Evolutionary conservation across 768 basidiomycete species (phyloP).

Genomic region (Lentinula sp.): DNA sequence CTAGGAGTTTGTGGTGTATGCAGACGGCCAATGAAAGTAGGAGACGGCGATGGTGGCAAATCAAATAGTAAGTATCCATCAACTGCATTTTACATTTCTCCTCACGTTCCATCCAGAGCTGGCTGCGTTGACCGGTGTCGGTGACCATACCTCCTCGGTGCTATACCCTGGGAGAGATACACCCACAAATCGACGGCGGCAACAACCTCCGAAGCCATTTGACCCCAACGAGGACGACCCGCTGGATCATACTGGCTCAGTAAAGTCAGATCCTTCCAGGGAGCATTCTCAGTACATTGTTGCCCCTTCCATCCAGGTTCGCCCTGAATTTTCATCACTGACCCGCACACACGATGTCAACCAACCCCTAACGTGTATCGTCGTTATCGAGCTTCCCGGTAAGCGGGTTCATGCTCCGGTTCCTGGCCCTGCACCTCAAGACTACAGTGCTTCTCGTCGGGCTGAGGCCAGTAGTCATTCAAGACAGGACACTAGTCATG

Average conservation of each 20-base stretch:
- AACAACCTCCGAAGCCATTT: constrained; percentile 32
- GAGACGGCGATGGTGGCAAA: constrained; percentile 80
- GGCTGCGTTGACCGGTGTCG: constrained; percentile 90
- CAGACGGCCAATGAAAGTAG: constrained; percentile 92
- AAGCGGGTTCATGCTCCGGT: constrained; percentile 49
- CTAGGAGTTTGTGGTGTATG: constrained; percentile 97
- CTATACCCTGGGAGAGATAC: constrained; percentile 71
- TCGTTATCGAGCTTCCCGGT: constrained; percentile 87
- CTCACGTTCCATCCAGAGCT: constrained; percentile 54
- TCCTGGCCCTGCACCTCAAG: constrained; percentile 49
- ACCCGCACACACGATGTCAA: constrained; percentile 62
- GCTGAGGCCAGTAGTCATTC: constrained; percentile 20
- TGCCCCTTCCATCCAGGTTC: constrained; percentile 89
- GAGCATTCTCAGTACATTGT: constrained; percentile 70
- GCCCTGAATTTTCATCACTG: constrained; percentile 85
- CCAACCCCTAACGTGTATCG: constrained; percentile 89
- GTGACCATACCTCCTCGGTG: constrained; percentile 45
- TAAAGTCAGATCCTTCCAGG: constrained; percentile 35
- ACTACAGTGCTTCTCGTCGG: constrained; percentile 29
- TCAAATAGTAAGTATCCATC: constrained; percentile 69
- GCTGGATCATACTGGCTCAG: constrained; percentile 49
- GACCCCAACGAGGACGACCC: constrained; percentile 87
- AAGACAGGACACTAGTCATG: constrained; percentile 12
- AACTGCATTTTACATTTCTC: neutral
- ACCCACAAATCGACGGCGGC: constrained; percentile 36